Percentiles rank a stretch among this genome's conserved stretches.
Conservation (phyloP, 257 asterid genomes). For the Nicotiana obtusifolia region DNA sequence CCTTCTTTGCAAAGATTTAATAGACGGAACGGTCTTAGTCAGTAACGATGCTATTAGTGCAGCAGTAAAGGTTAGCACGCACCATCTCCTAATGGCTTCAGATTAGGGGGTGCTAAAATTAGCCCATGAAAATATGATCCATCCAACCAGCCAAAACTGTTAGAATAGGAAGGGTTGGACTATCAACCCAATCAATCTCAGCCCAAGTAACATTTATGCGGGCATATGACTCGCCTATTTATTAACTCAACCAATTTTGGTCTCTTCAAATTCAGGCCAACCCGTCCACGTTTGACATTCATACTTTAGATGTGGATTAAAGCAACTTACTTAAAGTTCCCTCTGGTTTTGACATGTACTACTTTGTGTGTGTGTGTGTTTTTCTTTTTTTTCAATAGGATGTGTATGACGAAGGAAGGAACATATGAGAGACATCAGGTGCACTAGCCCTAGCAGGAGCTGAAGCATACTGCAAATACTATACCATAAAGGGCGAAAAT, state of each 20-base stretch:
- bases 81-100: not conserved
- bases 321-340: too few relatives aligned
- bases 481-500: slow-evolving; percentile 57
- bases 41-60: slow-evolving; percentile 80
- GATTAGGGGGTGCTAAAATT: too few relatives aligned
- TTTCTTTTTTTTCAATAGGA: slow-evolving; percentile 33
- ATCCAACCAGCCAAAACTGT: not conserved
- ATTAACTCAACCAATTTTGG: too few relatives aligned
- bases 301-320: too few relatives aligned
- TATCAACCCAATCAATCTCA: too few relatives aligned
- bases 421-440: slow-evolving; percentile 89
- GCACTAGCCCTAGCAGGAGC: slow-evolving; percentile 96
- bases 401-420: slow-evolving; percentile 92
- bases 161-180: not conserved
- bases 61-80: slow-evolving; percentile 62
- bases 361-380: too few relatives aligned
- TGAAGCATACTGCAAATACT: slow-evolving; percentile 77
- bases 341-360: too few relatives aligned
- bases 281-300: too few relatives aligned
- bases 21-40: slow-evolving; percentile 83
- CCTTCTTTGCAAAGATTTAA: slow-evolving; percentile 58
- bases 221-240: too few relatives aligned
- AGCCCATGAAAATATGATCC: too few relatives aligned
- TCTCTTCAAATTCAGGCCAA: too few relatives aligned
- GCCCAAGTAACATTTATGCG: too few relatives aligned